Base-by-base conservation (phyloP, 495 filamentous ascomycete species). In the Aspergillus kassunensis region DNA sequence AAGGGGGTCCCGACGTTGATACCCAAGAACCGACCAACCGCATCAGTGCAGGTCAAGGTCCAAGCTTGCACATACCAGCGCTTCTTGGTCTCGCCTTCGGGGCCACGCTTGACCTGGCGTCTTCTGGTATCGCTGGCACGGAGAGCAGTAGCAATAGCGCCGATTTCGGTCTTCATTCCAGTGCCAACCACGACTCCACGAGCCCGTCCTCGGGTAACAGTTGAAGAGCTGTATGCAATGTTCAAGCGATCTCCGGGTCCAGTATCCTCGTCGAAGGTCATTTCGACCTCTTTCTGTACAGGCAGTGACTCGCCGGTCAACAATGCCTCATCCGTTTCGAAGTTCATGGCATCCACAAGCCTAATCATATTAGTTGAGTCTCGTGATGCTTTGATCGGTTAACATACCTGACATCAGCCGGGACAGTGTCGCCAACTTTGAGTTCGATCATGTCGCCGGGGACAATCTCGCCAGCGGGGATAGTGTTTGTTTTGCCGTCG, bases 401-500 rank as follows among this genome's bases (percentile, higher is more conserved):
- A n/a, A 52, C 71, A 40, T 55, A 76, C 71, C 73, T 55, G 30
- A 75, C 44, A 64, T 92, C 89, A 12, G 89, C 89, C 12, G 89
- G 89, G 3, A 92, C 80, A 2, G 86, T 90, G 67, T 92, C 89
- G 27, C 89, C 89, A 59, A 89, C 88, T 75, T 89, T 90, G 36
- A 95, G 66, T 43, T 85, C 77, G 36, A 90, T 73, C 60, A 93
- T 79, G 65, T 86, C 82, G 16, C 83, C 83, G 6, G 78, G 80
- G 3, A 86, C 81, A 36, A 82, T 70, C 47, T 82, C 79, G 19
- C 61, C 64, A 10, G 80, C 78, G 11, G 78, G 71, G 20, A 87
- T 67, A 16, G 70, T 81, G 34, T 71, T 47, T 44, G 71, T 73
- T 51, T 77, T 68, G 0, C 79, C 77, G 48, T 80, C 69, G 11